These are phyloP conservation scores for Smittium mucronatum DNA, from an alignment of 371 early-diverging fungal genomes.

Conservation along the genomic window DNA sequence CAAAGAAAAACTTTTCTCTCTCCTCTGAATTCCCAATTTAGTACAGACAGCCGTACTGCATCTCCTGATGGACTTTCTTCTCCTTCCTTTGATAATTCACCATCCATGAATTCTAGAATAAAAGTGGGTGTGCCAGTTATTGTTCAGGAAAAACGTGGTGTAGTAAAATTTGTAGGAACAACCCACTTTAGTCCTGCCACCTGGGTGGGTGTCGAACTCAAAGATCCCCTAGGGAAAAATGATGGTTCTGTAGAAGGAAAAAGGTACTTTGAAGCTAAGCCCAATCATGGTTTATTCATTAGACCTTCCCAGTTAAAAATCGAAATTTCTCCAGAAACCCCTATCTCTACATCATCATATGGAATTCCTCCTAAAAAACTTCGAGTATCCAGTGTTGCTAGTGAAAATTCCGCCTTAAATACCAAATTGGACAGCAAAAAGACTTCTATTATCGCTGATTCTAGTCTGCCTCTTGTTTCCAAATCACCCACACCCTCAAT, in stretches of 20 bases:
- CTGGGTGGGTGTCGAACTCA: conserved; percentile 73
- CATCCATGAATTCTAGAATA: background rate
- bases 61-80: background rate
- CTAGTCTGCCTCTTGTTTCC: background rate
- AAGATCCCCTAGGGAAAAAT: conserved; percentile 59
- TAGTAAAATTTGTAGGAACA: conserved; percentile 52
- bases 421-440: background rate
- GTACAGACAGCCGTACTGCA: background rate
- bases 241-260: conserved; percentile 57
- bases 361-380: background rate
- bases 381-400: background rate
- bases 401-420: background rate
- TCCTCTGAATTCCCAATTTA: background rate
- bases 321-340: background rate
- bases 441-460: background rate
- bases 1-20: background rate
- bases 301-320: conserved; percentile 45
- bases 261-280: conserved; percentile 52
- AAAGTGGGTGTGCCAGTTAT: conserved; percentile 25
- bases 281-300: conserved; percentile 60
- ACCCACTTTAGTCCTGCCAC: conserved; percentile 50
- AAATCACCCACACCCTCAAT: background rate
- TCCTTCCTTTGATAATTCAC: background rate
- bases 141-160: conserved; percentile 54
- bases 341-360: background rate